Conservation (phyloP, 2,329 filamentous ascomycete genomes). For the Balansia obtecta region DNA sequence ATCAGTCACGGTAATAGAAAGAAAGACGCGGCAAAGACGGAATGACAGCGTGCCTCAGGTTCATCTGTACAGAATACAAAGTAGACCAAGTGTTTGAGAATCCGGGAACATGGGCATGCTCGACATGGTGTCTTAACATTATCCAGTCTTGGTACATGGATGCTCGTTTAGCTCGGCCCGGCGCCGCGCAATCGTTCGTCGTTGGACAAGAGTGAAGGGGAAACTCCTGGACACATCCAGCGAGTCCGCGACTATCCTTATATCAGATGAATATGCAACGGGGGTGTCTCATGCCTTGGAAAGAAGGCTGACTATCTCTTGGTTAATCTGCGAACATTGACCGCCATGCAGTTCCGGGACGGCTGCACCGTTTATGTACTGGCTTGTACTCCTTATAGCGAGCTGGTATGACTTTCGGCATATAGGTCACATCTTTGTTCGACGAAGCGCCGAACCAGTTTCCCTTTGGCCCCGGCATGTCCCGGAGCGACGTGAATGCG, state of each 20-base stretch:
- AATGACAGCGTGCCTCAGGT: too few species aligned
- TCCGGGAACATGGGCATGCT: too few species aligned
- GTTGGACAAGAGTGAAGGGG: background rate
- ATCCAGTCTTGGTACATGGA: too few species aligned
- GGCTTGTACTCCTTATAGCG: background rate
- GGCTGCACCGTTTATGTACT: background rate
- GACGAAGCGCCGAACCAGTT: background rate
- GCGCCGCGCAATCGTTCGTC: too few species aligned
- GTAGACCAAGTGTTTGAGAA: too few species aligned
- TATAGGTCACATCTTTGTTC: background rate
- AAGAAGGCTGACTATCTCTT: background rate
- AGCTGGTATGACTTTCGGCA: background rate
- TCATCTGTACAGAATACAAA: too few species aligned
- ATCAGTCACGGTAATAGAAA: too few species aligned
- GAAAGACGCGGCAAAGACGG: too few species aligned
- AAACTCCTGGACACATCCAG: background rate
- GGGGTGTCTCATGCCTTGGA: background rate
- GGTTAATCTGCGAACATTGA: background rate
- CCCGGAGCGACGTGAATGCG: background rate
- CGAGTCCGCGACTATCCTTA: background rate
- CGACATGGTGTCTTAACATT: too few species aligned
- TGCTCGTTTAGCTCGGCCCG: too few species aligned
- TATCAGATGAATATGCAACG: background rate
- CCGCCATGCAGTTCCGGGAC: background rate
- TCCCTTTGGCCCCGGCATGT: background rate